Evolutionary conservation across 768 basidiomycete genomes (phyloP), one percentile per base, ranked within the genome.

Genomic region (Lyophyllum atratum): DNA sequence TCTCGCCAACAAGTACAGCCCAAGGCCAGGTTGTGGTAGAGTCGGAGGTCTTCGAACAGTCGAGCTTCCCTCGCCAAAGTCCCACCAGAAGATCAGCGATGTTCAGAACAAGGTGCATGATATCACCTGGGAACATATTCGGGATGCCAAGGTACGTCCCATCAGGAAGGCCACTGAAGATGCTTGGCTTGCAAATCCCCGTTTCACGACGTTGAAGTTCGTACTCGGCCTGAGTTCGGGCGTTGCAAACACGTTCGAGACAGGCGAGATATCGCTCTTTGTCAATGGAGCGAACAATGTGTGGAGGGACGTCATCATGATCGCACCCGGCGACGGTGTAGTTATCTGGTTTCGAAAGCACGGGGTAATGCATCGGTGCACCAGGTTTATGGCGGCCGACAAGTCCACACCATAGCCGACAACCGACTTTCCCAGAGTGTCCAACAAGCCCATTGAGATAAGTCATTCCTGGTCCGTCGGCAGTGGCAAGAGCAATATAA

Each of bases 71-170:
- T 10, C 66, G 68, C 75, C 75, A 77, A 3, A 79, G 65, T 4
- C 47, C 29, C 37, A 78, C 22, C 12, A 74, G 33, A 10, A 77
- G 66, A 39, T 80, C 77, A 1, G 71, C 48, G 1, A 78, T 22
- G 61, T 80, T 81, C 9, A 81, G 61, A 1, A 59, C 55, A 1
- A 73, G 63, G 59, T 81, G 79, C 76, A 80, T 79, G 17, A 74
- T 57, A 44, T 81, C 74, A 0, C 54, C 58, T 14, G 61, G 53
- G 52, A 77, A 79, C 43, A 68, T 68, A 0, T 51, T 47, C 0
- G 75, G 74, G 44, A 76, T 61, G 0, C 64, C 60, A 17, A 76
- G 63, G 19, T 56, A 64, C 1, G 53, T 39, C 1, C 55, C 29
- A 2, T 54, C 1, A 28, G 49, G 59, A 1, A 77, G 55, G 0